A percentile compares a stretch with the other conserved stretches of the same genome.
Conservation (phyloP, 768 basidiomycete species). For the Gautieria morchelliformis region DNA sequence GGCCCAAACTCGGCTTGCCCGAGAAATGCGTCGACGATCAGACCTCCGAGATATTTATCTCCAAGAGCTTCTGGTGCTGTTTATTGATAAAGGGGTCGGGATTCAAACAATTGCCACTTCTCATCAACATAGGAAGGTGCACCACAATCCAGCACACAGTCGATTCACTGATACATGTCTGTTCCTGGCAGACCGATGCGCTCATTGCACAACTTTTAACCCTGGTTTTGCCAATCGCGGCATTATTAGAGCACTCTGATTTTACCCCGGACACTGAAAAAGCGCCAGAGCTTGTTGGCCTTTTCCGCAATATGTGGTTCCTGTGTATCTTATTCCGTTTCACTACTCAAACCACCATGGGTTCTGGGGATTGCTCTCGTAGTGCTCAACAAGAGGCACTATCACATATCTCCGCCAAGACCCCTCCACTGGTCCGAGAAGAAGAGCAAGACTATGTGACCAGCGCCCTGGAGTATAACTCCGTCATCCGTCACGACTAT, state of each 20-base stretch:
- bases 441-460: constrained; percentile 72
- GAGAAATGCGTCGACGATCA: constrained; percentile 61
- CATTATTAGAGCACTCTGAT: constrained; percentile 62
- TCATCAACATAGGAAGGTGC: constrained; percentile 58
- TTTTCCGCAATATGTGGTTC: constrained; percentile 95
- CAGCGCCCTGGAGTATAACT: constrained; percentile 88
- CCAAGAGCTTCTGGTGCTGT: constrained; percentile 74
- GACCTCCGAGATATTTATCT: constrained; percentile 76
- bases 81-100: constrained; percentile 83
- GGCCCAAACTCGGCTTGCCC: constrained; percentile 83
- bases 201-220: constrained; percentile 84
- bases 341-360: constrained; percentile 36
- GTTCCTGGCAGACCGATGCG: constrained; percentile 49
- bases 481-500: constrained; percentile 81
- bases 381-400: constrained; percentile 53
- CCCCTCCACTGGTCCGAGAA: constrained; percentile 78
- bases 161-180: constrained; percentile 1
- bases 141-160: constrained; percentile 5
- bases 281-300: constrained; percentile 50
- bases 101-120: constrained; percentile 74
- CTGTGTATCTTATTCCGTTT: constrained; percentile 82
- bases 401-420: constrained; percentile 72
- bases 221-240: constrained; percentile 84
- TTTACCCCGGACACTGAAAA: constrained; percentile 51
- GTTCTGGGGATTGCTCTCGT: constrained; percentile 34